Conservation (phyloP, 2,329 filamentous ascomycete genomes). For the Fonsecaea multimorphosa region DNA sequence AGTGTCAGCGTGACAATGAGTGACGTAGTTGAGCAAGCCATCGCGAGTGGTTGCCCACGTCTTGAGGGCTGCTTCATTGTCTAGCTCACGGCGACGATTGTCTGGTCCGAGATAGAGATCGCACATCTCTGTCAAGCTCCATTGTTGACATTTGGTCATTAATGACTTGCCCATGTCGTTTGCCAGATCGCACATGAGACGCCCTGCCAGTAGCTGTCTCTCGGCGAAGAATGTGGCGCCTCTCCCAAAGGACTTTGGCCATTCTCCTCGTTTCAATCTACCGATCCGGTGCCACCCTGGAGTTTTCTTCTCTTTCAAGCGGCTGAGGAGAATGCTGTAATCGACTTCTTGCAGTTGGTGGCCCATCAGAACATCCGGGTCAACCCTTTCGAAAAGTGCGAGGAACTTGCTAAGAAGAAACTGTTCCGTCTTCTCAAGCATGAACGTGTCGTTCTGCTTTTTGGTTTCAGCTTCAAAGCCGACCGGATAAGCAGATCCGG, state of each 20-base stretch:
- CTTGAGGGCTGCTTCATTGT: conserved; percentile 84
- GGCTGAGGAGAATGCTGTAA: conserved; percentile 85
- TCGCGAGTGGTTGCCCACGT: conserved; percentile 83
- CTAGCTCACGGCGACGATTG: conserved; percentile 78
- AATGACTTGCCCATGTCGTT: conserved; percentile 97
- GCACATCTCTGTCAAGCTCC: conserved; percentile 98
- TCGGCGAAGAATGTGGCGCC: conserved; percentile 91
- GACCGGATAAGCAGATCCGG: conserved; percentile 75
- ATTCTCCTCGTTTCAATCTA: conserved; percentile 78
- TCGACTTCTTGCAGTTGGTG: conserved; percentile 98
- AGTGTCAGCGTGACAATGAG: conserved; percentile 92
- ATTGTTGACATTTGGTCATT: conserved; percentile 97
- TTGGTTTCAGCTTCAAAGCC: conserved; percentile 74
- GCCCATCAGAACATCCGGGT: conserved; percentile 92
- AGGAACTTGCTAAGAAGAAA: conserved; percentile 88
- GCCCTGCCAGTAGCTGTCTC: conserved; percentile 84
- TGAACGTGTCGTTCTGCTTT: conserved; percentile 73
- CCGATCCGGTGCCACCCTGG: conserved; percentile 95
- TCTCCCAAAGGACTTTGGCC: conserved; percentile 86
- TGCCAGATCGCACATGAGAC: conserved; percentile 88
- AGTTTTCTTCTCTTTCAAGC: conserved; percentile 86
- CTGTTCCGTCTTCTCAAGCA: conserved; percentile 80
- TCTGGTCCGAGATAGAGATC: conserved; percentile 80
- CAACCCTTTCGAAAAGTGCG: conserved; percentile 82
- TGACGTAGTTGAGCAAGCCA: conserved; percentile 90